Conservation (phyloP, 2,329 filamentous ascomycete genomes). For the Exophiala alcalophila region DNA sequence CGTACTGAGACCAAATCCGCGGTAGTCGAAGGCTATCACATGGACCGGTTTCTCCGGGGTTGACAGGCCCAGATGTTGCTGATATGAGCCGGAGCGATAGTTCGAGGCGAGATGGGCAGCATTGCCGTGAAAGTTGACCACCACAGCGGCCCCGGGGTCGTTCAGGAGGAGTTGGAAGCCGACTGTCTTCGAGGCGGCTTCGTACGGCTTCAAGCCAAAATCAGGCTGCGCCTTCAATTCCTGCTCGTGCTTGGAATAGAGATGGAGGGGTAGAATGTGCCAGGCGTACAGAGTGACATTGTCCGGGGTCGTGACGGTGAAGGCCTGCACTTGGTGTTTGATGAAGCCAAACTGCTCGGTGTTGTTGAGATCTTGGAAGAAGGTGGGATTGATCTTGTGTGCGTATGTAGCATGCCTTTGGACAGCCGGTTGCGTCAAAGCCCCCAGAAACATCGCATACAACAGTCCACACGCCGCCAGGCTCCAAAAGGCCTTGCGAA, state of each 20-base stretch:
- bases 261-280: constrained; percentile 79
- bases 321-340: constrained; percentile 73
- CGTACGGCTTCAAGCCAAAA: constrained; percentile 27
- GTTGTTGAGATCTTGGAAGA: constrained; percentile 59
- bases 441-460: constrained; percentile 65
- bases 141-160: constrained; percentile 51
- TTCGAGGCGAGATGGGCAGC: constrained; percentile 81
- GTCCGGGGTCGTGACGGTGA: constrained; percentile 71
- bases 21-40: constrained; percentile 77
- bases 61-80: constrained; percentile 69
- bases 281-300: constrained; percentile 78
- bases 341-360: constrained; percentile 31
- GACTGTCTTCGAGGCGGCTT: constrained; percentile 48
- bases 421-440: constrained; percentile 65
- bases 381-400: constrained; percentile 71
- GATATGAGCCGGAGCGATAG: constrained; percentile 72
- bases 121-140: constrained; percentile 63
- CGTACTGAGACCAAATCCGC: constrained; percentile 60
- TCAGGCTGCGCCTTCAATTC: constrained; percentile 46
- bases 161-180: constrained; percentile 52
- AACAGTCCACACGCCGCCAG: constrained; percentile 59
- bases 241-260: constrained; percentile 69
- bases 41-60: constrained; percentile 63
- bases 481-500: constrained; percentile 54
- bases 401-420: constrained; percentile 84